Evolutionary conservation across 78 protist species (phyloP).

Genomic region (Protostelium mycophagum): DNA sequence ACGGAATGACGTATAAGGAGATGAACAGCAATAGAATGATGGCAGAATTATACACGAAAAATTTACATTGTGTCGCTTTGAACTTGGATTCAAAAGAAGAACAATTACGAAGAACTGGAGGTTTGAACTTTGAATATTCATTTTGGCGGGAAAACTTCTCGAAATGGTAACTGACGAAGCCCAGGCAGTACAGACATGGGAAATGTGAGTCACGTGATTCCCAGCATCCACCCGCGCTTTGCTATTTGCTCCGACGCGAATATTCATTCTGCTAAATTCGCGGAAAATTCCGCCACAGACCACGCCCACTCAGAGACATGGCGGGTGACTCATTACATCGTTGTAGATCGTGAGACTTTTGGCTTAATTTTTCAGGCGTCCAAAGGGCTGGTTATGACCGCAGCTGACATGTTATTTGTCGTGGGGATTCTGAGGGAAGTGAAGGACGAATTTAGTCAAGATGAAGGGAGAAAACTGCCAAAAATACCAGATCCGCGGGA

Average conservation of each 20-base stretch:
- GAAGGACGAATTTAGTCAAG: not conserved
- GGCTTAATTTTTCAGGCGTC: not conserved
- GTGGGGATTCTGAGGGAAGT: not conserved
- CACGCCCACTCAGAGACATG: not conserved
- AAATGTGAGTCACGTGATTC: not conserved
- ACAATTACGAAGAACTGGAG: not conserved
- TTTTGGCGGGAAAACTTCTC: not conserved
- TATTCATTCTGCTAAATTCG: not conserved
- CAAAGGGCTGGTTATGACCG: not conserved
- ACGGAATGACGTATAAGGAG: not conserved
- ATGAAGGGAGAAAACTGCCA: not conserved
- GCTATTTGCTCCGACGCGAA: not conserved
- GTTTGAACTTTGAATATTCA: too few relatives aligned
- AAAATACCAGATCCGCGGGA: not conserved
- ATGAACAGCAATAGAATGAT: not conserved
- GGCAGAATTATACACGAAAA: not conserved
- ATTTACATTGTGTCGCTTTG: not conserved
- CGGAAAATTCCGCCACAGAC: not conserved
- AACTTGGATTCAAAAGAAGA: not conserved
- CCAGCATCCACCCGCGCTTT: not conserved
- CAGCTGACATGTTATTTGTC: not conserved
- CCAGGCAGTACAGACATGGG: not conserved
- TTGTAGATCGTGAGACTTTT: too few relatives aligned
- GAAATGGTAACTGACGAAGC: too few relatives aligned
- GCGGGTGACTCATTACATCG: not conserved